Conservation (phyloP, 1,284 basidiomycete species). For the Fomitopsis schrenkii region DNA sequence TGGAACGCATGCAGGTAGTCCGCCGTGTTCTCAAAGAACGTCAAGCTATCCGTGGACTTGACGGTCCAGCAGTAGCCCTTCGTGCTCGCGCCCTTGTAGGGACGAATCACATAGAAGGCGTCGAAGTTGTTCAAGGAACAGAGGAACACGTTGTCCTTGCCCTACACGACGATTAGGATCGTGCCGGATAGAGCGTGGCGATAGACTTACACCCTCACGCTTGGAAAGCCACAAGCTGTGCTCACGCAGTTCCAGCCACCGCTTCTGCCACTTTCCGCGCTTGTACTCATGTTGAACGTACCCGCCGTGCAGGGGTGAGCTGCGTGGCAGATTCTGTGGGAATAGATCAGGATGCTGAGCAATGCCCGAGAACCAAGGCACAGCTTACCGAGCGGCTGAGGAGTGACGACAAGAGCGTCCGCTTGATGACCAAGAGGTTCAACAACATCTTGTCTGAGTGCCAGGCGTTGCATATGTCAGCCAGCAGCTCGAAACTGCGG, state of each 20-base stretch:
- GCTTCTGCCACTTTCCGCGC: constrained; percentile 89
- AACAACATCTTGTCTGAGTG: constrained; percentile 67
- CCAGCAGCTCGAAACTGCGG: constrained; percentile 74
- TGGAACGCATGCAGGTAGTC: constrained; percentile 81
- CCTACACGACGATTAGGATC: constrained; percentile 37
- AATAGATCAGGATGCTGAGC: background rate
- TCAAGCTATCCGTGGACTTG: constrained; percentile 83
- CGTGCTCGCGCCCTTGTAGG: constrained; percentile 57
- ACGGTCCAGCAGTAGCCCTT: constrained; percentile 80
- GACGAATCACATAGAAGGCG: constrained; percentile 70
- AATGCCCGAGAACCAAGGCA: background rate
- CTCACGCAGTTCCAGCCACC: constrained; percentile 81
- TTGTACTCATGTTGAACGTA: constrained; percentile 86
- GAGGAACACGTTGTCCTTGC: constrained; percentile 77
- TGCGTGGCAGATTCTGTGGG: constrained; percentile 61
- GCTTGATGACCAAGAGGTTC: constrained; percentile 75
- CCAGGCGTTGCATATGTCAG: constrained; percentile 78
- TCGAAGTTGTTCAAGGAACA: constrained; percentile 86
- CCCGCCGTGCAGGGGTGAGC: constrained; percentile 64
- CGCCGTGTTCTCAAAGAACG: constrained; percentile 78
- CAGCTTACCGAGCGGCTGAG: constrained; percentile 56
- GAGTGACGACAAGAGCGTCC: constrained; percentile 56
- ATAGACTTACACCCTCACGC: constrained; percentile 67
- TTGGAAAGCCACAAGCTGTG: constrained; percentile 84
- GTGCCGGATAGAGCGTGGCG: background rate